Conservation (phyloP, 495 filamentous ascomycete genomes). For the Neurospora discreta region DNA sequence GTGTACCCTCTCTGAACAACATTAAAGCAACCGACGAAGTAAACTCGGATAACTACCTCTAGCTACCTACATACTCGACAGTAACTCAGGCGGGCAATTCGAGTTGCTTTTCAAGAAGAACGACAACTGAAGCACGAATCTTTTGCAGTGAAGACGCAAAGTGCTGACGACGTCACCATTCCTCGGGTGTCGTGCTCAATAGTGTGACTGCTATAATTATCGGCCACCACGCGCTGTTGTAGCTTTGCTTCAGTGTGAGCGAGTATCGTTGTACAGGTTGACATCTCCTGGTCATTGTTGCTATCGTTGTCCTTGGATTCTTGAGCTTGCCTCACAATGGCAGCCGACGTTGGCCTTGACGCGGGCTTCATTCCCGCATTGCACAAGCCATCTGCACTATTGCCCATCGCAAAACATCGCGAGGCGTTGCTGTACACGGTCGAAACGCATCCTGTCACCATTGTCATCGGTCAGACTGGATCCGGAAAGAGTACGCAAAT, state of each 20-base stretch:
- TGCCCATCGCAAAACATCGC: conserved; percentile 69
- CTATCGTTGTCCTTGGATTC: background rate
- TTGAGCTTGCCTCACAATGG: conserved; percentile 22
- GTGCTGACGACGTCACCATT: background rate
- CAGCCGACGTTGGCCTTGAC: conserved; percentile 45
- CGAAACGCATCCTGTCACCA: conserved; percentile 66
- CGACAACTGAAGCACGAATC: background rate
- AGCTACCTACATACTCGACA: background rate
- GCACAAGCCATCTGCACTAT: conserved; percentile 63
- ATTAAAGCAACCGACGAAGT: background rate
- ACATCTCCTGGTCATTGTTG: background rate
- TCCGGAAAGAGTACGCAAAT: conserved; percentile 87
- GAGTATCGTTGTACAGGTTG: background rate
- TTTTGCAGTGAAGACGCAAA: background rate
- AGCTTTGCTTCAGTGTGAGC: background rate
- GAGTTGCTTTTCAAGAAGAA: background rate
- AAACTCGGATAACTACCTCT: background rate
- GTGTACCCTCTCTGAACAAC: background rate
- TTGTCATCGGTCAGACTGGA: conserved; percentile 83
- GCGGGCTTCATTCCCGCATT: conserved; percentile 61
- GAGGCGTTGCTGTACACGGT: conserved; percentile 65
- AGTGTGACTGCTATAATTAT: background rate
- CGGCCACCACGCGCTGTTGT: background rate
- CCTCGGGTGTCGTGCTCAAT: background rate
- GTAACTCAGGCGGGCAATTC: background rate